A percentile compares a stretch with the other conserved stretches of the same genome.
Conservation (phyloP, 2,329 filamentous ascomycete genomes). For the Fusarium guadeloupense region DNA sequence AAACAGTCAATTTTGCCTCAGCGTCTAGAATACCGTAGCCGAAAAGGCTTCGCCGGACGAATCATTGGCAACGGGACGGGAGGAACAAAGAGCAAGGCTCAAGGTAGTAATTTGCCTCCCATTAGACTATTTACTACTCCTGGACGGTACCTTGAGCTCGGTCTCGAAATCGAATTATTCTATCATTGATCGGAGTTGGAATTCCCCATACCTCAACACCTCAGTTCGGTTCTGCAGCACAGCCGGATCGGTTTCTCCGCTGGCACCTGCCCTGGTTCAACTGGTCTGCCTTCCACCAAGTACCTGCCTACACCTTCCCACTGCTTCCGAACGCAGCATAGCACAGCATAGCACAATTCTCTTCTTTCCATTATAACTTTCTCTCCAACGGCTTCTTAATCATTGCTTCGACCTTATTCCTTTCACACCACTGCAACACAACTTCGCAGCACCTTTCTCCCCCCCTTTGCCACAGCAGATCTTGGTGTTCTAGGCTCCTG, state of each 20-base stretch:
- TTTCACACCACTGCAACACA: not conserved
- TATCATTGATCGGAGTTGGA: constrained; percentile 3
- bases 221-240: not conserved
- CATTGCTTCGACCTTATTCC: not conserved
- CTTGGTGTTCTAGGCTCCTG: constrained; percentile 2
- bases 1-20: not conserved
- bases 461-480: not conserved
- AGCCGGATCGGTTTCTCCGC: constrained; percentile 30
- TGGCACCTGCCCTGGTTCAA: constrained; percentile 13
- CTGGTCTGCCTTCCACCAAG: not conserved
- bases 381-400: not conserved
- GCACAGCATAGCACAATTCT: too few relatives aligned
- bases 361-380: not conserved
- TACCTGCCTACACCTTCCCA: not conserved
- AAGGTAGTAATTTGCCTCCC: constrained; percentile 2
- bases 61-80: not conserved
- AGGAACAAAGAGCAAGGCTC: constrained; percentile 1
- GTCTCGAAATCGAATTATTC: constrained; percentile 1
- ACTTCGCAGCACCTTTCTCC: not conserved
- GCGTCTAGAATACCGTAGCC: not conserved
- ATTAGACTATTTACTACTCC: not conserved
- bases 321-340: too few relatives aligned
- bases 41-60: constrained; percentile 1
- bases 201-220: not conserved
- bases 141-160: not conserved